These are phyloP conservation scores for Sicyos baderoa DNA, from an alignment of 306 rosid genomes.

Conservation along the genomic window DNA sequence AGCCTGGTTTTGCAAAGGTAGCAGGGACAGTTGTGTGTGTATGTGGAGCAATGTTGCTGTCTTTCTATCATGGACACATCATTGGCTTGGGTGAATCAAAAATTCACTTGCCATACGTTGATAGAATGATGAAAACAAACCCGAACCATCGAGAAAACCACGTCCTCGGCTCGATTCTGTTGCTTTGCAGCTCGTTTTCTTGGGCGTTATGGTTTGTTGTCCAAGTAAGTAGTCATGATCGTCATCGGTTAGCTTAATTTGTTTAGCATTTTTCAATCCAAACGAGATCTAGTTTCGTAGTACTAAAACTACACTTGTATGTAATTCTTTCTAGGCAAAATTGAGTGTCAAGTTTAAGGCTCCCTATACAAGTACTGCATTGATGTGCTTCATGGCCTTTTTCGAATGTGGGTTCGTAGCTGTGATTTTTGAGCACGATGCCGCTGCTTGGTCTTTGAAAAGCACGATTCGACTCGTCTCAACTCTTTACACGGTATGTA, in stretches of 20 bases:
- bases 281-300: background rate
- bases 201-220: constrained; percentile 22
- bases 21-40: constrained; percentile 59
- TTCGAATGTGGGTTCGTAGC: constrained; percentile 56
- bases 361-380: constrained; percentile 60
- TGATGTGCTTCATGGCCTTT: constrained; percentile 51
- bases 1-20: constrained; percentile 40
- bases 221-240: constrained; percentile 1
- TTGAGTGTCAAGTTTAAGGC: constrained; percentile 55
- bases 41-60: constrained; percentile 61
- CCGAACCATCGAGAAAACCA: background rate
- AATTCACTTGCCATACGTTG: constrained; percentile 60
- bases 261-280: background rate
- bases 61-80: constrained; percentile 64
- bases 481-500: constrained; percentile 47
- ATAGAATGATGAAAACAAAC: background rate
- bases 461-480: constrained; percentile 36
- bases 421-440: constrained; percentile 28
- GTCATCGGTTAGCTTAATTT: background rate
- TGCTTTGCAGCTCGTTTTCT: background rate
- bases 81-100: constrained; percentile 44
- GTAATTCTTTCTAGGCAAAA: constrained; percentile 39
- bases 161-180: background rate
- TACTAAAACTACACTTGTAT: background rate
- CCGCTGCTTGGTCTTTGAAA: constrained; percentile 52